Base-by-base conservation (phyloP, 345 rosid species). In the Atalantia buxifolia region DNA sequence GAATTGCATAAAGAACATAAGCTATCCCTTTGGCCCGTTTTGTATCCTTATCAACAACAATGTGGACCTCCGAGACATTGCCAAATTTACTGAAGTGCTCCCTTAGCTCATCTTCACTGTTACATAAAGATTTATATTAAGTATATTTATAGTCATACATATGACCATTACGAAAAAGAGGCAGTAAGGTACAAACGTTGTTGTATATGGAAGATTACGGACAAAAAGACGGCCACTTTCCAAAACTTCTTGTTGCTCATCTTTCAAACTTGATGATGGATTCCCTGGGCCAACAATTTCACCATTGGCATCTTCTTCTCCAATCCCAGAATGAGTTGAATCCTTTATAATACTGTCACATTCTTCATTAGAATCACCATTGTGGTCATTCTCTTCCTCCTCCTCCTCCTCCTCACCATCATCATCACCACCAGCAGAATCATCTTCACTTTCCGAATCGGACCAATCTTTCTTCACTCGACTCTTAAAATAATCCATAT, bases 1-100 rank as follows among this genome's bases (percentile, higher is more conserved):
- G 89, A 82, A 82, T 79, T 4, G 85, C 68, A 72, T 87, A 95
- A 76, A 81, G 91, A 82, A 95, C 63, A 38, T 89, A 95, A 72
- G 99, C 98, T 73, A 94, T 72, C 82, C 99, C 99, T 80, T 87
- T 96, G 72, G 99, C 92, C 71, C 92, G 87, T 84, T 92, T 96
- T 40, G 97, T 96, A 85, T 89, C 95, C 85, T 89, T 94, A 82
- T 96, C 94, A 72, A 94, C 86, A 78, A 96, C 97, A 82, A 96
- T 77, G 82, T 94, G 98, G 79, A 92, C 98, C 81, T 90, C 85
- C 10, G 89, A 84, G 76, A 92, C 74, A 21, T 87, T 85, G 45
- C 99, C 99, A 77, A 81, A 89, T 71, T 78, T 78, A 79, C 85
- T 78, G 76, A 94, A 96, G 76, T 85, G 90, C 79, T 92, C 97